These are phyloP conservation scores for Naganishia albida DNA, from an alignment of 1,284 basidiomycete genomes.

Conservation along the genomic window DNA sequence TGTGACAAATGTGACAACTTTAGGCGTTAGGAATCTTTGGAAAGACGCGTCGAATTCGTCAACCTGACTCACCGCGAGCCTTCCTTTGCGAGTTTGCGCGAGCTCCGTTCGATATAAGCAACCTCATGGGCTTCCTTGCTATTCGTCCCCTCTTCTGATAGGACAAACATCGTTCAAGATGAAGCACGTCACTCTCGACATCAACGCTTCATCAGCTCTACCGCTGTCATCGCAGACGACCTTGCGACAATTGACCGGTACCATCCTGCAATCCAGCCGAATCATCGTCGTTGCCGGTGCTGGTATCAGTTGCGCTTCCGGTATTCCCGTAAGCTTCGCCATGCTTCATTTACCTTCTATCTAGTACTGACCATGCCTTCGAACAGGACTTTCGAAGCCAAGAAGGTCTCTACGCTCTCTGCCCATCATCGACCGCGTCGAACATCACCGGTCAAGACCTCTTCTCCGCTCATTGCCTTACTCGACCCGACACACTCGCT, in stretches of 20 bases:
- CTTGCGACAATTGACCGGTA: constrained; percentile 25
- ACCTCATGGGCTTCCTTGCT: neutral
- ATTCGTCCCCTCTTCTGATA: neutral
- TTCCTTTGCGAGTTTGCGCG: too few relatives aligned
- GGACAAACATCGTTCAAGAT: neutral
- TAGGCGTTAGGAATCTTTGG: too few relatives aligned
- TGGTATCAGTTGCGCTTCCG: constrained; percentile 88
- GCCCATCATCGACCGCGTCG: constrained; percentile 68
- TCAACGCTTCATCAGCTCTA: constrained; percentile 6
- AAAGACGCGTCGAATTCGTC: too few relatives aligned
- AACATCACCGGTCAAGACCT: constrained; percentile 83
- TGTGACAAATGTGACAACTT: too few relatives aligned
- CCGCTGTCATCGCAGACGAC: constrained; percentile 8
- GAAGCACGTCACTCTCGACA: constrained; percentile 19
- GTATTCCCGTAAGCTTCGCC: constrained; percentile 72
- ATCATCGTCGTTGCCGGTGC: constrained; percentile 86
- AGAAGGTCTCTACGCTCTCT: constrained; percentile 81
- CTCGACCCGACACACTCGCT: constrained; percentile 68
- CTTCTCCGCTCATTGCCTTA: constrained; percentile 86
- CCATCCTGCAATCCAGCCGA: constrained; percentile 57
- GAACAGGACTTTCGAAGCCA: constrained; percentile 84
- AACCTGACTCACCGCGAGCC: too few relatives aligned
- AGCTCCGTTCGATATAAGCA: too few relatives aligned
- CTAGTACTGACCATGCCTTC: neutral
- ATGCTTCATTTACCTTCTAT: neutral